Evolutionary conservation across 208 protist genomes (phyloP).

Genomic region (Balamuthia mandrillaris): DNA sequence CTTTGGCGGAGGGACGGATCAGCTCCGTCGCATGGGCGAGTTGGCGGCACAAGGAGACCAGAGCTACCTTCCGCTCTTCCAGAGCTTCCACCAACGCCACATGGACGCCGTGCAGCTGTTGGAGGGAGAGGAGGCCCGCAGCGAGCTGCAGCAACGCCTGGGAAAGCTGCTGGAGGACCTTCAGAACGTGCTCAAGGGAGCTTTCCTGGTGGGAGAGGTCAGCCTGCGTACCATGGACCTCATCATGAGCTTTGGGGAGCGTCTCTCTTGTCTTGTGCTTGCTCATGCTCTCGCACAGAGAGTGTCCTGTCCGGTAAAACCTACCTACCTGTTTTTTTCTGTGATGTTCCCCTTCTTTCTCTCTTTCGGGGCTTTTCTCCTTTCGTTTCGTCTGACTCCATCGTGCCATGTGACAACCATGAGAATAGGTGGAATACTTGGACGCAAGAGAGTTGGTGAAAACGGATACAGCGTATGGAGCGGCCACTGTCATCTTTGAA

Average conservation of each 20-base stretch:
- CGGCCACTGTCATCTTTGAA: no score
- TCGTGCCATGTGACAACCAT: no score
- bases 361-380: no score
- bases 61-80: not conserved
- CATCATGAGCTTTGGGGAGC: conserved; percentile 36
- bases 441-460: no score
- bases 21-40: not conserved
- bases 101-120: conserved; percentile 2
- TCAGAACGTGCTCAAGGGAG: not conserved
- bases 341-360: no score
- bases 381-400: no score
- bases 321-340: conserved; percentile 52
- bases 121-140: not conserved
- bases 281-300: conserved; percentile 14
- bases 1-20: conserved; percentile 6
- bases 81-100: no score
- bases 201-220: not conserved
- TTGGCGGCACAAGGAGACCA: not conserved
- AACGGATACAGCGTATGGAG: no score
- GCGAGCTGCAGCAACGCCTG: not conserved
- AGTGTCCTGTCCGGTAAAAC: not conserved
- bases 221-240: conserved; percentile 1
- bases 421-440: no score
- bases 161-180: not conserved
- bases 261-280: not conserved